phyloP scores from a whole-genome alignment of 495 filamentous ascomycete species.

The Penicillium antarcticum region DNA sequence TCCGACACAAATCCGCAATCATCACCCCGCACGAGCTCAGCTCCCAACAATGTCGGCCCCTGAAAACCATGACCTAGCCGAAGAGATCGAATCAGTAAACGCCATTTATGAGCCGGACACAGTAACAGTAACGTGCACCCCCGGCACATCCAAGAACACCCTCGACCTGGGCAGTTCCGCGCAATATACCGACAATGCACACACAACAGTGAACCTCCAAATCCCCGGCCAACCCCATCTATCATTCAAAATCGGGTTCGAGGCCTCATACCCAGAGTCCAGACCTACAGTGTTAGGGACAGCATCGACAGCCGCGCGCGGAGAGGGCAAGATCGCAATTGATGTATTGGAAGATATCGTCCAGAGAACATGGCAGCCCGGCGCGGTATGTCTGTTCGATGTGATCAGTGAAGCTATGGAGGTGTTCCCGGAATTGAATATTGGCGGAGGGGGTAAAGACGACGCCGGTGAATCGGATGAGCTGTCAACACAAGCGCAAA shows the following conservation, averaged over 20 bases:
- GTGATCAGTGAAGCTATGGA: constrained; percentile 61
- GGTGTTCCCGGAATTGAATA: constrained; percentile 45
- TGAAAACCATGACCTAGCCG: constrained; percentile 60
- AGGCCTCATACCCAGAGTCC: constrained; percentile 65
- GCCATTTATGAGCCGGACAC: constrained; percentile 82
- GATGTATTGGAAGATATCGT: constrained; percentile 65
- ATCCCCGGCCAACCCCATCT: constrained; percentile 42
- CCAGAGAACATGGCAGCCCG: constrained; percentile 60
- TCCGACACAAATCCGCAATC: constrained; percentile 12
- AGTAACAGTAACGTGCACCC: constrained; percentile 45
- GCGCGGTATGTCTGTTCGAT: constrained; percentile 85
- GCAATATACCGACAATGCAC: constrained; percentile 14
- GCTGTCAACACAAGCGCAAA: constrained; percentile 1
- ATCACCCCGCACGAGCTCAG: constrained; percentile 2
- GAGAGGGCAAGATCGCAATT: constrained; percentile 65
- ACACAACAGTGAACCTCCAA: constrained; percentile 38
- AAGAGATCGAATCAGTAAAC: constrained; percentile 88
- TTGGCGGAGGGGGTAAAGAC: constrained; percentile 25
- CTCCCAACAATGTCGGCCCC: constrained; percentile 20
- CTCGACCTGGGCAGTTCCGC: constrained; percentile 31
- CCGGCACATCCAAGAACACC: constrained; percentile 41
- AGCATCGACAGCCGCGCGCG: constrained; percentile 47
- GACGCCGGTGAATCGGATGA: constrained; percentile 3
- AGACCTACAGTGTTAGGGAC: constrained; percentile 69
- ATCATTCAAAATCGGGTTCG: constrained; percentile 64